Conservation (phyloP, 306 rosid genomes). For the Boehmeria nivea region DNA sequence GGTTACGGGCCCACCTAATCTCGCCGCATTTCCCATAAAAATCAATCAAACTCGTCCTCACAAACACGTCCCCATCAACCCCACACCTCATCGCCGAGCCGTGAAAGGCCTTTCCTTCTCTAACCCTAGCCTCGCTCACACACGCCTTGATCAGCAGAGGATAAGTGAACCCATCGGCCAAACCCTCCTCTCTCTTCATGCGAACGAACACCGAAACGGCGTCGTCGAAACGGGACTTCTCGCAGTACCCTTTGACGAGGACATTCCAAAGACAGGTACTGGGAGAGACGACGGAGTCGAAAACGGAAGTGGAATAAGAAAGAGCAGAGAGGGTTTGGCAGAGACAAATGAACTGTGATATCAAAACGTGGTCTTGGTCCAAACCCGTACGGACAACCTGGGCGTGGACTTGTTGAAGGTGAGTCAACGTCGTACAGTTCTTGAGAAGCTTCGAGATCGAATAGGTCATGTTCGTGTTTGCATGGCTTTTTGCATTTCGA, state of each 20-base stretch:
- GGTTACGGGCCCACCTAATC: constrained; percentile 46
- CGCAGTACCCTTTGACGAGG: constrained; percentile 41
- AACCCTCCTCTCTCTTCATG: constrained; percentile 47
- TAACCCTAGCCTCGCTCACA: constrained; percentile 23
- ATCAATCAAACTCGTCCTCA: constrained; percentile 59
- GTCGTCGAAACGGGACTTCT: constrained; percentile 22
- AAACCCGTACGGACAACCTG: constrained; percentile 55
- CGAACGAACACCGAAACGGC: constrained; percentile 32
- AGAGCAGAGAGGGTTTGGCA: constrained; percentile 14
- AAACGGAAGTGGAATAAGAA: constrained; percentile 23
- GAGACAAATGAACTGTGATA: constrained; percentile 46
- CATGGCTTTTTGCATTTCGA: not conserved
- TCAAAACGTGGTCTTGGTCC: constrained; percentile 57
- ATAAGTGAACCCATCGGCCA: constrained; percentile 53
- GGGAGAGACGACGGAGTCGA: constrained; percentile 33
- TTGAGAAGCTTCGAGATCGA: constrained; percentile 37
- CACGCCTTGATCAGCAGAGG: constrained; percentile 62
- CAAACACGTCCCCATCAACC: constrained; percentile 43
- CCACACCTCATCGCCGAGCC: constrained; percentile 61
- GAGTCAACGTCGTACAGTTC: constrained; percentile 37
- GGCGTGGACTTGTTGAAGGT: constrained; percentile 58
- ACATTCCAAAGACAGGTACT: constrained; percentile 62
- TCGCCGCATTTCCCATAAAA: constrained; percentile 59
- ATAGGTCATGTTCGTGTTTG: too few species aligned
- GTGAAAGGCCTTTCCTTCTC: constrained; percentile 50